phyloP scores from a whole-genome alignment of 176 grass and related monocot species.

The Dendrocalamus sinicus region DNA sequence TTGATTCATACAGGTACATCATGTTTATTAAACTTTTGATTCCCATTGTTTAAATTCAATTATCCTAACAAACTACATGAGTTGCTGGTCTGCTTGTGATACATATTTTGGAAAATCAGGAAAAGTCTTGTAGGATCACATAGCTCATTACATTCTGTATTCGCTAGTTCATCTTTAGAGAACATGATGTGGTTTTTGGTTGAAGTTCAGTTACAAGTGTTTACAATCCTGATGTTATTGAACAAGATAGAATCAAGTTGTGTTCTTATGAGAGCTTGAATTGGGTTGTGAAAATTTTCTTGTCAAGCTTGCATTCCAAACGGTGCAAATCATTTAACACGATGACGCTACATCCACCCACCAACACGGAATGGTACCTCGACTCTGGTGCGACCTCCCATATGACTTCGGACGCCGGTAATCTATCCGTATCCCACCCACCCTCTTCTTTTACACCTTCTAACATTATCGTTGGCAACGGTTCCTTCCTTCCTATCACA shows the following conservation, averaged over 20 bases:
- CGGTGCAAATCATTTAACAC: too few relatives aligned
- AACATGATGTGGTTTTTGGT: not conserved
- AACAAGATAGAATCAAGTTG: not conserved
- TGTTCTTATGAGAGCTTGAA: not conserved
- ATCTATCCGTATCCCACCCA: too few relatives aligned
- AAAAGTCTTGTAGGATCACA: not conserved
- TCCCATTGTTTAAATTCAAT: not conserved
- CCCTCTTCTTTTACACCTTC: too few relatives aligned
- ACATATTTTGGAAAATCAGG: not conserved
- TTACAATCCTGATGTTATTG: not conserved
- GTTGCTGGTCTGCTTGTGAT: not conserved
- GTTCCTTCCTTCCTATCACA: too few relatives aligned
- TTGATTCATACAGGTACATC: not conserved
- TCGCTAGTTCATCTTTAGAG: not conserved
- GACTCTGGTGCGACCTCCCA: too few relatives aligned
- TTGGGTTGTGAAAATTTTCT: not conserved
- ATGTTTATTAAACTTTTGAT: not conserved
- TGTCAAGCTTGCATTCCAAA: constrained; percentile 9
- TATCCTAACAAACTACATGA: not conserved
- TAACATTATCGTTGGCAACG: too few relatives aligned
- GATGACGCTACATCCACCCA: too few relatives aligned
- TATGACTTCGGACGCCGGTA: too few relatives aligned
- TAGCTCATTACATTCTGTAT: not conserved
- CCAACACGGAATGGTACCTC: too few relatives aligned
- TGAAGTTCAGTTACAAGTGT: not conserved